These are phyloP conservation scores for Lantana camara DNA, from an alignment of 257 asterid species.

Conservation along the genomic window DNA sequence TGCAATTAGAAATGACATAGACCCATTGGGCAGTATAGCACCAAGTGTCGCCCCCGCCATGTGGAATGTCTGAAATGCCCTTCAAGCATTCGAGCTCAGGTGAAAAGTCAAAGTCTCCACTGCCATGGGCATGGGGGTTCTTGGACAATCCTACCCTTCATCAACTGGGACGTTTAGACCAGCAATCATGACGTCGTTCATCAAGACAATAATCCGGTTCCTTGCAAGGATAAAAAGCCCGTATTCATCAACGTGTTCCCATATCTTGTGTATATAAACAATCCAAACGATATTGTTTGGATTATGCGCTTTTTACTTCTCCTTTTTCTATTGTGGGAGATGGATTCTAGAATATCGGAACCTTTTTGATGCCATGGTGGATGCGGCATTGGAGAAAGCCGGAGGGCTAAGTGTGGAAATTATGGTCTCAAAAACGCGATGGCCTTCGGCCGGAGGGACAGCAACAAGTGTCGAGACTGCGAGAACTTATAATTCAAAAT, in stretches of 20 bases:
- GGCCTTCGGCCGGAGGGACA: slow-evolving; percentile 54
- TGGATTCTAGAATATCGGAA: slow-evolving; percentile 32
- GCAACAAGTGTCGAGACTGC: slow-evolving; percentile 40
- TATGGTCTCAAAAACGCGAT: slow-evolving; percentile 49
- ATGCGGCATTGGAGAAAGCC: slow-evolving; percentile 42
- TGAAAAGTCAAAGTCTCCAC: slow-evolving; percentile 33
- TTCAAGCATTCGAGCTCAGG: not conserved
- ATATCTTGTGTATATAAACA: slow-evolving; percentile 24
- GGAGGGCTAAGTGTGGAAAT: slow-evolving; percentile 33
- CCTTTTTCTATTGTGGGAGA: slow-evolving; percentile 3
- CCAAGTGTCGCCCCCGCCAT: slow-evolving; percentile 32
- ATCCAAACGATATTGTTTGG: slow-evolving; percentile 17
- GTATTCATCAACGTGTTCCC: slow-evolving; percentile 46
- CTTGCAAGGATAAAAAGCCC: slow-evolving; percentile 29
- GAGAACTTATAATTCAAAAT: slow-evolving; percentile 29
- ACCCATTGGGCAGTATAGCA: slow-evolving; percentile 6
- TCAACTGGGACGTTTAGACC: slow-evolving; percentile 22
- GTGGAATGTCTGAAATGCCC: slow-evolving; percentile 30
- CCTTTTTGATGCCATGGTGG: slow-evolving; percentile 47
- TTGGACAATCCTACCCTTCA: slow-evolving; percentile 41
- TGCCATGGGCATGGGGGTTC: slow-evolving; percentile 17
- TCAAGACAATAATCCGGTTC: slow-evolving; percentile 27
- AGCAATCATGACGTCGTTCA: not conserved
- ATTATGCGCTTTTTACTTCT: slow-evolving; percentile 34
- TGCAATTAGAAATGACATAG: slow-evolving; percentile 49